Conservation (phyloP, 805 yeast species). For the Ogataea saltuana region DNA sequence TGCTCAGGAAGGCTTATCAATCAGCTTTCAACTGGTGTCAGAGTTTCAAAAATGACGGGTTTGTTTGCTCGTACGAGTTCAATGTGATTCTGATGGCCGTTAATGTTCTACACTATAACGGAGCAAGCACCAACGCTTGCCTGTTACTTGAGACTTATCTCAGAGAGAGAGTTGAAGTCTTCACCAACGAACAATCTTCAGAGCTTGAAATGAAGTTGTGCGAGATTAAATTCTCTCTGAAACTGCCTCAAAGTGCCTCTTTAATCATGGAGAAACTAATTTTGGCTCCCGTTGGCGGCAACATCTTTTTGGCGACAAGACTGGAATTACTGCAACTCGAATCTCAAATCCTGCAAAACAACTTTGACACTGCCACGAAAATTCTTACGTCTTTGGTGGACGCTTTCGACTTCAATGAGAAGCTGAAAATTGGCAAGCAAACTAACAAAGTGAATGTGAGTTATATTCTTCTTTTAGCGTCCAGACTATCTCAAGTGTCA, state of each 20-base stretch:
- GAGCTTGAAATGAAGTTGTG: conserved; percentile 7
- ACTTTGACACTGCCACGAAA: conserved; percentile 25
- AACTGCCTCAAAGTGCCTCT: conserved; percentile 11
- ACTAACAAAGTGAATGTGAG: conserved; percentile 19
- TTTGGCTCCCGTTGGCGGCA: conserved; percentile 20
- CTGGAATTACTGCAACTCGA: conserved; percentile 35
- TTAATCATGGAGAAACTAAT: conserved; percentile 1
- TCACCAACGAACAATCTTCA: conserved; percentile 6
- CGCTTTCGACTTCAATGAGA: conserved; percentile 33
- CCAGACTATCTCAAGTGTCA: conserved; percentile 39
- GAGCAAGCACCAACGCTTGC: conserved; percentile 16
- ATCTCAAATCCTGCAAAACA: conserved; percentile 25
- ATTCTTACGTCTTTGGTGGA: conserved; percentile 30
- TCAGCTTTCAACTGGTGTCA: conserved; percentile 13
- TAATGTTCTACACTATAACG: conserved; percentile 28
- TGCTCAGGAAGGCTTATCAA: conserved; percentile 13
- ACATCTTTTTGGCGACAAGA: conserved; percentile 21
- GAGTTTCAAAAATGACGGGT: not conserved
- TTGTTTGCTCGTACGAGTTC: conserved; percentile 31
- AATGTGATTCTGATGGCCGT: conserved; percentile 31
- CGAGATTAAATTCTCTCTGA: conserved; percentile 8
- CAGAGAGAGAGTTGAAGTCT: not conserved
- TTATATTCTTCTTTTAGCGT: conserved; percentile 30
- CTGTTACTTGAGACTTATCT: conserved; percentile 17
- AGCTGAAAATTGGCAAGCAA: conserved; percentile 32